phyloP scores from a whole-genome alignment of 2,329 filamentous ascomycete genomes.

The Arthrobotrys sinensis region DNA sequence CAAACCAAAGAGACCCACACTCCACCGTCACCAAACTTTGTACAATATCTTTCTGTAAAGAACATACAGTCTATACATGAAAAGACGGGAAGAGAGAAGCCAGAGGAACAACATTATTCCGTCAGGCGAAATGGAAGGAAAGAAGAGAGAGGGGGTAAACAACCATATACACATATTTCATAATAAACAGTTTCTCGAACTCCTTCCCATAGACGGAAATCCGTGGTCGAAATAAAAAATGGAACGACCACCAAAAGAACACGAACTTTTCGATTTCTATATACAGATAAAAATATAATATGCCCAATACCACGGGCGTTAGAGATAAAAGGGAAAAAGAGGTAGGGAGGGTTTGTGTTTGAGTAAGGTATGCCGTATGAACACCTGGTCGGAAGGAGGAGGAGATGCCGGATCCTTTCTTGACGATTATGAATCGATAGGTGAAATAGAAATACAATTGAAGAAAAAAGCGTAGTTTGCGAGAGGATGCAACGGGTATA shows the following conservation, averaged over 20 bases:
- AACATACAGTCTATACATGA: conserved; percentile 53
- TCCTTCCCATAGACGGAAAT: conserved; percentile 60
- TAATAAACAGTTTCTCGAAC: conserved; percentile 61
- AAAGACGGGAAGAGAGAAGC: conserved; percentile 45
- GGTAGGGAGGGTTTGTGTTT: neutral
- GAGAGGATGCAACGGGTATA: conserved; percentile 58
- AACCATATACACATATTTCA: conserved; percentile 54
- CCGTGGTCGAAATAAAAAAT: conserved; percentile 64
- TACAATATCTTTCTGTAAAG: conserved; percentile 60
- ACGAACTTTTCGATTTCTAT: conserved; percentile 62
- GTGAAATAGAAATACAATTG: conserved; percentile 64
- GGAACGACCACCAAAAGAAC: conserved; percentile 60
- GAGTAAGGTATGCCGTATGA: conserved; percentile 62
- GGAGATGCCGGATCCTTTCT: conserved; percentile 63
- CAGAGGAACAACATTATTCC: conserved; percentile 14
- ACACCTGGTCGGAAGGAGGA: conserved; percentile 60
- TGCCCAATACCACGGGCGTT: conserved; percentile 24
- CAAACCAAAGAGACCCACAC: conserved; percentile 53
- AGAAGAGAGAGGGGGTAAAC: conserved; percentile 64
- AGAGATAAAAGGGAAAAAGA: conserved; percentile 6
- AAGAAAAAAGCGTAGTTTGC: conserved; percentile 47
- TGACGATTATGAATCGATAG: conserved; percentile 61
- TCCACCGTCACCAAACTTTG: conserved; percentile 39
- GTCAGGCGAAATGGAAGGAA: conserved; percentile 65
- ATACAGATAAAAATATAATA: conserved; percentile 57